A percentile compares a stretch with the other conserved stretches of the same genome.
Conservation (phyloP, 2,329 filamentous ascomycete genomes). For the Fusarium sp. region DNA sequence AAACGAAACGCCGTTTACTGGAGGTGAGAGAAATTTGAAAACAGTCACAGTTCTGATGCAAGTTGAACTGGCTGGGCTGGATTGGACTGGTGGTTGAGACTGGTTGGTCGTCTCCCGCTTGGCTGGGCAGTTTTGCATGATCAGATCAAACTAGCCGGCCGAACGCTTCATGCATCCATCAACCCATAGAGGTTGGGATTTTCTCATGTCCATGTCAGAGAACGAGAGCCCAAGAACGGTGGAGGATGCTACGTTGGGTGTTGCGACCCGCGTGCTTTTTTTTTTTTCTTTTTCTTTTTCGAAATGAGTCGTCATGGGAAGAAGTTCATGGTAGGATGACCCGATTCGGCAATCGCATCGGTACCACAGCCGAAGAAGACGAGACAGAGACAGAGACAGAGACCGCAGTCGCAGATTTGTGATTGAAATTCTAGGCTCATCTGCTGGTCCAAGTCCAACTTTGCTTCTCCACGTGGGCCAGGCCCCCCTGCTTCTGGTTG, state of each 20-base stretch:
- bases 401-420: not conserved
- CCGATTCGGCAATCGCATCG: conserved; percentile 16
- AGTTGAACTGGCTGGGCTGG: not conserved
- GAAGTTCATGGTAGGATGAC: not conserved
- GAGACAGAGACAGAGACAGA: not conserved
- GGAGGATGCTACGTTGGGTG: conserved; percentile 1
- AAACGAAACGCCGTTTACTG: conserved; percentile 2
- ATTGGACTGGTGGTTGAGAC: not conserved
- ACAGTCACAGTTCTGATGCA: not conserved
- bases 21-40: not conserved
- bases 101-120: not conserved
- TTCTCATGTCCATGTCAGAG: not conserved
- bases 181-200: not conserved
- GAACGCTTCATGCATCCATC: not conserved
- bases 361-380: not conserved
- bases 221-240: not conserved
- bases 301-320: not conserved
- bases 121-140: conserved; percentile 22
- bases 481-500: not conserved
- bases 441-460: conserved; percentile 6
- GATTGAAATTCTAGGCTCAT: conserved; percentile 1
- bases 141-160: not conserved
- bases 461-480: conserved; percentile 40
- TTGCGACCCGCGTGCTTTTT: conserved; percentile 15
- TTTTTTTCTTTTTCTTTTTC: not conserved